Percentiles rank a stretch among this genome's conserved stretches.
These are phyloP conservation scores for Potentilla sterilis DNA, from an alignment of 306 rosid genomes.

Conservation along the genomic window DNA sequence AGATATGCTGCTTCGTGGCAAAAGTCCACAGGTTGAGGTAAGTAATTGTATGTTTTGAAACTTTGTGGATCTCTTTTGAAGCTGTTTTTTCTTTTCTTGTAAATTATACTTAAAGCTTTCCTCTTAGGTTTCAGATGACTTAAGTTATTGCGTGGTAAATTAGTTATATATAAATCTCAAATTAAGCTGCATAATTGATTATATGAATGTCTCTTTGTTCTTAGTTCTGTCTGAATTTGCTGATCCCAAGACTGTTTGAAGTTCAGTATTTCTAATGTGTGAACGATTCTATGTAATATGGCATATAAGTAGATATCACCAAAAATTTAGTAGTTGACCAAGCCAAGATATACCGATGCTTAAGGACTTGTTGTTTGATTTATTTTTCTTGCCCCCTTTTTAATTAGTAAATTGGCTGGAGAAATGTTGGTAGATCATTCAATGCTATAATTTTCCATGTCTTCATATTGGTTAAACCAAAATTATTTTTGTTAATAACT, in stretches of 20 bases:
- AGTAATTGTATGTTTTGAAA: conserved; percentile 8
- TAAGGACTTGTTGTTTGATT: background rate
- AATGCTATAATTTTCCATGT: background rate
- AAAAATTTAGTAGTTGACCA: background rate
- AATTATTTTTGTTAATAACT: background rate
- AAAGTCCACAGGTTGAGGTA: conserved; percentile 69
- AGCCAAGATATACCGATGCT: background rate
- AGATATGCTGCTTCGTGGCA: conserved; percentile 58
- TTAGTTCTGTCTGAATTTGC: background rate
- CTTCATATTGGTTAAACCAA: background rate
- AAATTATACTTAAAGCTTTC: conserved; percentile 19
- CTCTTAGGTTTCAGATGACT: background rate
- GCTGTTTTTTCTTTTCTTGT: conserved; percentile 11
- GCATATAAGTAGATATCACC: background rate
- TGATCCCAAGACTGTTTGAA: background rate
- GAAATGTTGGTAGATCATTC: background rate
- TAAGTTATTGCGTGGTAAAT: background rate
- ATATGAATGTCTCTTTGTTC: background rate
- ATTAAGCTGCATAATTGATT: background rate
- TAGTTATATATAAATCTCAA: background rate
- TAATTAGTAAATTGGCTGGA: background rate
- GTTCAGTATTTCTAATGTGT: background rate
- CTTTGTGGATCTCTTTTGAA: conserved; percentile 15
- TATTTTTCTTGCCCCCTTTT: background rate
- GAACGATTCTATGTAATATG: background rate